Base-by-base conservation (phyloP, 768 basidiomycete genomes). In the Tricholoma hemisulphureum region DNA sequence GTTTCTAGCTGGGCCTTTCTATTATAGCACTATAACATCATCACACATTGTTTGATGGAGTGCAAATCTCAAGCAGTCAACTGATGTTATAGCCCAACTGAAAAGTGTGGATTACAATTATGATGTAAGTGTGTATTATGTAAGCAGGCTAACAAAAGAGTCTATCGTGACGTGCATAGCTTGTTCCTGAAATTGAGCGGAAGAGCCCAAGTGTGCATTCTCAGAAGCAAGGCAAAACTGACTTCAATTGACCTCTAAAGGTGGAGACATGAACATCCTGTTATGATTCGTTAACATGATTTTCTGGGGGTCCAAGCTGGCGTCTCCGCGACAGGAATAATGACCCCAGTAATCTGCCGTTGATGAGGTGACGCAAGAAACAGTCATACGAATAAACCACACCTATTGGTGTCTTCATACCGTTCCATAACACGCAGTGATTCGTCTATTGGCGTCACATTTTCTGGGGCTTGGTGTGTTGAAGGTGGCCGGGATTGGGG, bases 401-500 rank as follows among this genome's bases (percentile, higher is more conserved):
- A 87, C 89, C 75, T 86, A 68, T 91, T 91, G 0, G 76, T 75
- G 53, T 80, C 79, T 66, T 85, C 86, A 57, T 91, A 91, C 13
- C 77, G 80, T 58, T 85, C 79, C 45, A 76, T 76, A 14, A 88
- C 86, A 13, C 69, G 71, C 31, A 73, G 65, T 1, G 73, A 69
- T 68, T 87, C 83, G 51, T 80, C 60, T 31, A 16, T 26, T 24
- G 59, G 35, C 31, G n/a, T 21, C 24, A 46, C 45, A 46, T 46
- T 16, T 26, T 28, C 26, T n/a, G 46, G 28, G 14, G 16, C 26
- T 28, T 7, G 6, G 8, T 3, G 26, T 18, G 28, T n/a, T n/a
- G 23, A 13, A 16, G 16, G 18, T 18, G 18, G 29, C 26, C 16
- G 7, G 11, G 23, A 46, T 24, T 26, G 26, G 26, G 7, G 28